Base-by-base conservation (phyloP, 345 rosid species). In the Carallia brachiata region DNA sequence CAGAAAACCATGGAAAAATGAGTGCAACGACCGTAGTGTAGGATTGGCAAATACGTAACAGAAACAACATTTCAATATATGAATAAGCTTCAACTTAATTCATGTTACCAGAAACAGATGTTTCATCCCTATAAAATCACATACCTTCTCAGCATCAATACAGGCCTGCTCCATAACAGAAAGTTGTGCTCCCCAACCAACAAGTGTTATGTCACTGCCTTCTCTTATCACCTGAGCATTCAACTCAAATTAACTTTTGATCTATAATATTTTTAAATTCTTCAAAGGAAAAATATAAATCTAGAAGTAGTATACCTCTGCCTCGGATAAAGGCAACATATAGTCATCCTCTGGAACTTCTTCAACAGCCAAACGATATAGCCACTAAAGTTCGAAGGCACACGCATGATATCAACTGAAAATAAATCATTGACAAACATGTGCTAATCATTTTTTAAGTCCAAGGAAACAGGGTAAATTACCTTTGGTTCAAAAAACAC, bases 141-240 rank as follows among this genome's bases (percentile, higher is more conserved):
- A 63, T 58, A 86, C 97, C 82, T 88, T 88, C 78, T 88, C 91
- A 0, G 97, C 97, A 32, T 88, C 96, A 34, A 71, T 62, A 65
- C 97, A 89, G 68, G 98, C 97, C 72, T 91, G 87, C 70, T 91
- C 94, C 94, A 93, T 88, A 19, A 91, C 23, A 5, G 98, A 73
- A 53, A 93, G 90, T 69, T 93, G 98, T 19, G 97, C 96, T 78
- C 97, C 96, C 98, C 98, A 93, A 62, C 98, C 96, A 36, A 93
- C 94, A 54, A 93, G 82, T 16, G 98, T 88, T 73, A 93, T 89
- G 79, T 93, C 97, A 61, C 70, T 86, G 77, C 97, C 98, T 78
- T 90, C 83, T 76, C 83, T 87, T 52, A 91, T 87, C 75, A 93
- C 93, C 96, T 93, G 73, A 31, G 28, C 17, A 77, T 73, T 54